Evolutionary conservation across 768 basidiomycete species (phyloP), one percentile per base, ranked within the genome.

Genomic region (Pholiota molesta): DNA sequence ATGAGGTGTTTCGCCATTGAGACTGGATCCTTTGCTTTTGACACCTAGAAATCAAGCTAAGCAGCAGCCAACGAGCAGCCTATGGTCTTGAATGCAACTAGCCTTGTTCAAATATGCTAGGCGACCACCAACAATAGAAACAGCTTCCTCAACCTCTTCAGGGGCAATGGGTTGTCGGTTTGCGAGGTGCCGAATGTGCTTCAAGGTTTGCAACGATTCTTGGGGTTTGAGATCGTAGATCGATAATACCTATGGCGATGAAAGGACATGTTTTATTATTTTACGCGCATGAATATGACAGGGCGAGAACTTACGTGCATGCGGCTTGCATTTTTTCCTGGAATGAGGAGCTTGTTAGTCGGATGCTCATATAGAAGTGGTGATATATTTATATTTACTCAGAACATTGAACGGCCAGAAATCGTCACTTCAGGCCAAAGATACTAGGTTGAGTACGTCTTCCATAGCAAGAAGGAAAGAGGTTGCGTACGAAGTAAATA

Each of bases 331-430:
- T 75, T 86, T 73, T 86, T 89, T 60, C 89, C 86, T 90, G 62
- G 35, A 68, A 56, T 52, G 47, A 8, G 14, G 9, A 13, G n/a
- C 26, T 9, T 63, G n/a, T 62, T 21, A 54, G 23, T 62, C 51
- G 64, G 62, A 61, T 44, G 29, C 35, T 39, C n/a, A 42, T 21
- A 17, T 62, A 57, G 40, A 47, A 26, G 42, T 49, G 52, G 14
- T 59, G 75, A 60, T 44, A 52, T 31, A 31, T 31, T 31, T 31
- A 9, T 7, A 78, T 84, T 58, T 73, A 86, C 87, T 81, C 81
- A 92, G 82, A 4, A 83, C 75, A 62, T 85, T 76, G 73, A 88
- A 92, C 0, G 89, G 89, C 88, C 91, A 95, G 72, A 90, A 92
- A 71, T 95, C 92, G 68, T 95, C 94, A 10, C 90, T 93, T 63